Percentiles rank a stretch among this genome's conserved stretches.
phyloP scores from a whole-genome alignment of 345 rosid species.

The Hibiscus mutabilis region DNA sequence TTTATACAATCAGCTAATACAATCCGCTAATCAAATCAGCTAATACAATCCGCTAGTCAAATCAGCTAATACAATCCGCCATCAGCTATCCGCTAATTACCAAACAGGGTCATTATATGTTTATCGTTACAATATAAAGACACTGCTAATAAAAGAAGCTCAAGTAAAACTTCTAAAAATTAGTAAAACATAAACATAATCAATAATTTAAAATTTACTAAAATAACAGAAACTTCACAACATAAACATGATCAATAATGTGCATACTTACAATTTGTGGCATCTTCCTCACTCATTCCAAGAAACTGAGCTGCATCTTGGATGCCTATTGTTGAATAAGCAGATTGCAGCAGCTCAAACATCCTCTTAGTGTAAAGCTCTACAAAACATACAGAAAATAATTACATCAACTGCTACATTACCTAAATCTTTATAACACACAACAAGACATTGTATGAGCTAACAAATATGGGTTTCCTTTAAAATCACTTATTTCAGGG shows the following conservation, averaged over 20 bases:
- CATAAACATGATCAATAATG: not conserved
- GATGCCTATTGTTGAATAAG: slow-evolving; percentile 74
- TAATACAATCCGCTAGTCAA: too few species aligned
- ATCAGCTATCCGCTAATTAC: too few species aligned
- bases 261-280: slow-evolving; percentile 52
- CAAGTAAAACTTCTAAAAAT: not conserved
- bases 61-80: too few species aligned
- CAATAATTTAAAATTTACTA: not conserved
- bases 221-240: not conserved
- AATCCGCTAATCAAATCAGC: too few species aligned
- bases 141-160: not conserved
- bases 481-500: not conserved
- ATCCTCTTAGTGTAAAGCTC: slow-evolving; percentile 73
- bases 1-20: too few species aligned
- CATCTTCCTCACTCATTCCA: slow-evolving; percentile 81
- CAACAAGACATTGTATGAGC: not conserved
- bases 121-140: not conserved
- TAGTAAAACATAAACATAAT: not conserved
- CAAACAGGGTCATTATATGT: too few species aligned
- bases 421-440: not conserved
- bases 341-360: slow-evolving; percentile 66
- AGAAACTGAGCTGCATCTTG: slow-evolving; percentile 65
- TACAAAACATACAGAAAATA: slow-evolving; percentile 23
- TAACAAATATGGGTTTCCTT: not conserved
- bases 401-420: not conserved